A percentile compares a stretch with the other conserved stretches of the same genome.
Conservation (phyloP, 805 yeast genomes). For the Metschnikowia cubensis region DNA sequence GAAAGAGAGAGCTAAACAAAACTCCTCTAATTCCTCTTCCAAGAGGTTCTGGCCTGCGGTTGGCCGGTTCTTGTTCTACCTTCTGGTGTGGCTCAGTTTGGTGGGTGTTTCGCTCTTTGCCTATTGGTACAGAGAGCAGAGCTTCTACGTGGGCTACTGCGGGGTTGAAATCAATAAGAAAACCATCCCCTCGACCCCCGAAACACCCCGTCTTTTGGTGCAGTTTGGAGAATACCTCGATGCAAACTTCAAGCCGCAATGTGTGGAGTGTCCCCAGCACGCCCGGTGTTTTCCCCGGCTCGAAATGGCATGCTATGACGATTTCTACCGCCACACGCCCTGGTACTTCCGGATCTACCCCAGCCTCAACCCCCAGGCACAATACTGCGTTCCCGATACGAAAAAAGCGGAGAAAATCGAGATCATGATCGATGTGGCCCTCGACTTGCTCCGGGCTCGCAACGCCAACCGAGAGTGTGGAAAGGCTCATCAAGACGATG, state of each 20-base stretch:
- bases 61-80: slow-evolving; percentile 11
- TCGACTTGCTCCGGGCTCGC: slow-evolving; percentile 60
- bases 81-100: slow-evolving; percentile 32
- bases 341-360: slow-evolving; percentile 55
- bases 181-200: slow-evolving; percentile 30
- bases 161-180: slow-evolving; percentile 53
- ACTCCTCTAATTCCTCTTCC: no score
- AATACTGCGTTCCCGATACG: slow-evolving; percentile 68
- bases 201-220: slow-evolving; percentile 28
- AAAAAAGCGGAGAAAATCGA: slow-evolving; percentile 63
- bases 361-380: slow-evolving; percentile 50
- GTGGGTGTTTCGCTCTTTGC: slow-evolving; percentile 38
- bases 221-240: slow-evolving; percentile 45
- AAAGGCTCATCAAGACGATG: slow-evolving; percentile 37
- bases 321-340: slow-evolving; percentile 49
- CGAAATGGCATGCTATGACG: slow-evolving; percentile 66
- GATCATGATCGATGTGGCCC: slow-evolving; percentile 61
- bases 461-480: slow-evolving; percentile 66
- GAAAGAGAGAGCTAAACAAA: no score
- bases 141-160: slow-evolving; percentile 67
- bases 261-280: slow-evolving; percentile 77
- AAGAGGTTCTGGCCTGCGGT: neutral
- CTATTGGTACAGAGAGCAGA: slow-evolving; percentile 64
- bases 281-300: slow-evolving; percentile 66
- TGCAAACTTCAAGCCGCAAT: slow-evolving; percentile 48